Evolutionary conservation across 106 monocot species (phyloP), one percentile per base, ranked within the genome.

Genomic region (Xerophyta viscosa): DNA sequence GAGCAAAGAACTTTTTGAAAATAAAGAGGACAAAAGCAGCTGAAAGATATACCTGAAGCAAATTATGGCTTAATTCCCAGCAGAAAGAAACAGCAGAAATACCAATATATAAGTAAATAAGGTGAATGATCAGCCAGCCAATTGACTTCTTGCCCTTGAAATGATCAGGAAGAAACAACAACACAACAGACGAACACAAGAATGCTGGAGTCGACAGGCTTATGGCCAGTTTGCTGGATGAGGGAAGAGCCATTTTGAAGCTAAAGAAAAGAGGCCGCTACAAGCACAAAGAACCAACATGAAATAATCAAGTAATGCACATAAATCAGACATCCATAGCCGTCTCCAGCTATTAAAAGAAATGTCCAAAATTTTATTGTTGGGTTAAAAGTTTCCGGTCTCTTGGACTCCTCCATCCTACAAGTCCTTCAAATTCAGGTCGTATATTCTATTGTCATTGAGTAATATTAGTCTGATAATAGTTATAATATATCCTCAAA

Each of bases 221-320:
- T 24, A 90, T 27, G 31, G 90, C 79, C 66, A 70, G 67, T 19
- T 50, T 68, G 30, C 74, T 26, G 52, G 85, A 86, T 45, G 68
- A 66, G 14, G 31, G 55, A 60, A 90, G 56, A 20, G 82, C 86
- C 58, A 77, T 86, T 70, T 98, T 90, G 51, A 98, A 90, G 60
- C 90, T 75, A 73, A 86, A 90, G 68, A 90, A 90, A 29, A 86
- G 65, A 20, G 90, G 98, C 31, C 98, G 79, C 98, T 98, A 86
- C 65, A 81, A 39, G 48, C 11, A 22, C 22, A 61, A 56, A 8
- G 3, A 69, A 17, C 3, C 14, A 36, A 41, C 44, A 37, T 24
- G 27, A 23, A 10, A 29, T n/a, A 14, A 8, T 56, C 0, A 39
- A 1, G 12, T 50, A 20, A 30, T 44, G 14, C n/a, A 17, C 43